Conservation (phyloP, 75 land plant species). For the Azolla pinnata region DNA sequence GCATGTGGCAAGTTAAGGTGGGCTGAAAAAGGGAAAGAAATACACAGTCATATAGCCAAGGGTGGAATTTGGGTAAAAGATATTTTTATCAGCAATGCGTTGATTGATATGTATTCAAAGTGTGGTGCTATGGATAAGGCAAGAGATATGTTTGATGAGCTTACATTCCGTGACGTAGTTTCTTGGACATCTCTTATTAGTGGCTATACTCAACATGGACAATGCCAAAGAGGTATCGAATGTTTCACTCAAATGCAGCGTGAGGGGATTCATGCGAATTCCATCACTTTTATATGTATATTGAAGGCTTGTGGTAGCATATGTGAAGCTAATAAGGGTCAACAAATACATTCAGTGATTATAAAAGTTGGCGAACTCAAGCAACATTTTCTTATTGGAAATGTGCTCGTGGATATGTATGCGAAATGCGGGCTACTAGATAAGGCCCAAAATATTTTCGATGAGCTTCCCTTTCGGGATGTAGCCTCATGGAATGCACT, state of each 20-base stretch:
- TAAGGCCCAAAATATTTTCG: constrained; percentile 27
- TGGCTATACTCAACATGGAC: constrained; percentile 15
- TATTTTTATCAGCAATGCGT: constrained; percentile 32
- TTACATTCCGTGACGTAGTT: not conserved
- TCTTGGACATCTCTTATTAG: constrained; percentile 16
- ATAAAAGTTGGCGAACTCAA: constrained; percentile 27
- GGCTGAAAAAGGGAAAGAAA: constrained; percentile 13
- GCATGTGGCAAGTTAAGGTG: constrained; percentile 27
- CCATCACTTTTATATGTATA: constrained; percentile 14
- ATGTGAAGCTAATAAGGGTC: constrained; percentile 11
- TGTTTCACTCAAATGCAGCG: constrained; percentile 11
- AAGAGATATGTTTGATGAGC: constrained; percentile 2
- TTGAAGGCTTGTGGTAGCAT: constrained; percentile 9
- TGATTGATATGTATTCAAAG: constrained; percentile 53
- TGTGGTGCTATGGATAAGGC: constrained; percentile 7
- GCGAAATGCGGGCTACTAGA: constrained; percentile 18
- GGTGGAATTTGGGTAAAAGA: constrained; percentile 16
- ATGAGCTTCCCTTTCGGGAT: constrained; percentile 10
- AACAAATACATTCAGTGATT: constrained; percentile 30
- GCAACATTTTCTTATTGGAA: constrained; percentile 35
- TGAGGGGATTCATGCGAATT: constrained; percentile 11
- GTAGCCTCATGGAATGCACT: constrained; percentile 2
- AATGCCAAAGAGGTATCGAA: constrained; percentile 6
- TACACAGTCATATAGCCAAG: constrained; percentile 39
- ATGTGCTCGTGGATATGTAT: constrained; percentile 40